These are phyloP conservation scores for Porodaedalea pini DNA, from an alignment of 1,284 basidiomycete genomes.

Conservation along the genomic window DNA sequence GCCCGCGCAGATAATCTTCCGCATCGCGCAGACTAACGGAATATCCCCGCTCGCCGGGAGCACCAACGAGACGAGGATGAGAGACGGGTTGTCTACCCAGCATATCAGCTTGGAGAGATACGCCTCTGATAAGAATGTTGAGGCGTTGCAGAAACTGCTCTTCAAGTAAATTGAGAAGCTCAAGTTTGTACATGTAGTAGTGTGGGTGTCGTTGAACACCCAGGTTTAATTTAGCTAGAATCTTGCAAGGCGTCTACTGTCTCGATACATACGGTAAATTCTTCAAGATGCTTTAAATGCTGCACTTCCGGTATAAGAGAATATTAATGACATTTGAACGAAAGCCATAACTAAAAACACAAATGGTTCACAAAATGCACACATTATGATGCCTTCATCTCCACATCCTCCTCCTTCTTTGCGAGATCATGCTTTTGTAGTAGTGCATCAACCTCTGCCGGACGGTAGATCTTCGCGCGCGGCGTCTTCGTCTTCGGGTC, in stretches of 20 bases:
- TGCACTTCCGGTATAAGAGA: background rate
- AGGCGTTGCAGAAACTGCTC: slow-evolving; percentile 30
- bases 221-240: background rate
- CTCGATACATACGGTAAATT: too few species aligned
- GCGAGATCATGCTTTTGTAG: slow-evolving; percentile 81
- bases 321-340: background rate
- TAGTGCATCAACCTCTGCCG: slow-evolving; percentile 87
- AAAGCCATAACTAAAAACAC: background rate
- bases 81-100: slow-evolving; percentile 52
- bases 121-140: slow-evolving; percentile 35
- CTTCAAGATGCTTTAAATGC: too few species aligned
- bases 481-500: slow-evolving; percentile 77
- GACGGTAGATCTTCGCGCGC: slow-evolving; percentile 89
- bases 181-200: background rate
- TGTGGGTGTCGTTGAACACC: background rate
- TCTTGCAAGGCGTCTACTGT: background rate
- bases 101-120: slow-evolving; percentile 28
- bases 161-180: background rate
- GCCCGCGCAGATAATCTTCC: slow-evolving; percentile 63
- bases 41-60: slow-evolving; percentile 66
- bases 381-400: slow-evolving; percentile 9
- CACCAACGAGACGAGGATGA: slow-evolving; percentile 59
- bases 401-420: slow-evolving; percentile 67
- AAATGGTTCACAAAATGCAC: background rate
- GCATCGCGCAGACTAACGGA: slow-evolving; percentile 57